Conservation (phyloP, 176 grass and related monocot genomes). For the Aegilops longissima region DNA sequence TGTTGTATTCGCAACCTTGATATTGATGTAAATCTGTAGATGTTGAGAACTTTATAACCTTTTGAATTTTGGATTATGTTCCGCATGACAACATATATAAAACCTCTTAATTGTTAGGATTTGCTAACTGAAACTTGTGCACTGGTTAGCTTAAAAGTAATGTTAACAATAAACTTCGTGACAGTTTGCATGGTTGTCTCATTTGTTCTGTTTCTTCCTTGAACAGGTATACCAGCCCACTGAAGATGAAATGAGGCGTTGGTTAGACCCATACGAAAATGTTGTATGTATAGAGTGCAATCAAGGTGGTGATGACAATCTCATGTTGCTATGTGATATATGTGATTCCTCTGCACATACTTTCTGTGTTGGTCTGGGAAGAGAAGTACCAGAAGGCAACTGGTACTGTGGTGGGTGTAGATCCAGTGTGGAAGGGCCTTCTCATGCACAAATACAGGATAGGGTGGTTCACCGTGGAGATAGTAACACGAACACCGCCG, state of each 20-base stretch:
- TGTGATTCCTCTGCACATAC: slow-evolving; percentile 89
- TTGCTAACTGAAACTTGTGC: neutral
- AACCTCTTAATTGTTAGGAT: neutral
- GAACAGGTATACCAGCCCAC: slow-evolving; percentile 76
- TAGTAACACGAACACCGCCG: neutral
- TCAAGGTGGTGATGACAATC: slow-evolving; percentile 63
- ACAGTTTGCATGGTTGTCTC: slow-evolving; percentile 1
- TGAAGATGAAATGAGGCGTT: slow-evolving; percentile 69
- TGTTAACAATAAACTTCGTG: neutral
- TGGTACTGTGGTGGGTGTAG: slow-evolving; percentile 81
- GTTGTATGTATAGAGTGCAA: slow-evolving; percentile 86
- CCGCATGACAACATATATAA: neutral
- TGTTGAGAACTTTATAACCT: neutral
- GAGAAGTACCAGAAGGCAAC: slow-evolving; percentile 68
- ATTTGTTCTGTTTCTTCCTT: slow-evolving; percentile 19
- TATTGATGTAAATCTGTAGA: neutral
- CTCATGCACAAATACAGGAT: slow-evolving; percentile 36
- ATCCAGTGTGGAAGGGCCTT: slow-evolving; percentile 37
- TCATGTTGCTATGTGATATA: slow-evolving; percentile 86
- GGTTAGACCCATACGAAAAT: slow-evolving; percentile 72
- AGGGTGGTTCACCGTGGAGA: slow-evolving; percentile 11
- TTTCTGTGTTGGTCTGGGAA: slow-evolving; percentile 77
- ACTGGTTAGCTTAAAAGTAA: neutral
- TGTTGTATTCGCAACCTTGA: neutral
- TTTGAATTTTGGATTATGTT: slow-evolving; percentile 3